phyloP scores from a whole-genome alignment of 2,329 filamentous ascomycete genomes.

The Davidsoniella virescens region DNA sequence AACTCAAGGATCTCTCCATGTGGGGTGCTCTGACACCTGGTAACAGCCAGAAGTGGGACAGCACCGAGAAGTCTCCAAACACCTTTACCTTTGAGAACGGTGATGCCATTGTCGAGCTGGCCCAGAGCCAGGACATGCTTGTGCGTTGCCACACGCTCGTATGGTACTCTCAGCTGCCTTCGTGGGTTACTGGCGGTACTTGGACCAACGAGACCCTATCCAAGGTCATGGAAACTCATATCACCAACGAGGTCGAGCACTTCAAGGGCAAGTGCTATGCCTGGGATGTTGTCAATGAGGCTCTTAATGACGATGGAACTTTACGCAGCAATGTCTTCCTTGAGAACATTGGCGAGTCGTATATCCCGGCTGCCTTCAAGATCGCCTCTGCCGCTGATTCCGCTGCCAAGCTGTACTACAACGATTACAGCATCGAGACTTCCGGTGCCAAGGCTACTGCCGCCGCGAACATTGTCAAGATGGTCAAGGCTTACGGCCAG shows the following conservation, averaged over 20 bases:
- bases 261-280: conserved; percentile 44
- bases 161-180: conserved; percentile 31
- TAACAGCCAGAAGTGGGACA: conserved; percentile 45
- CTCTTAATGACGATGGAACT: conserved; percentile 38
- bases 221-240: conserved; percentile 35
- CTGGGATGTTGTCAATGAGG: conserved; percentile 54
- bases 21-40: conserved; percentile 47
- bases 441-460: conserved; percentile 29
- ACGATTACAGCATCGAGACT: conserved; percentile 45
- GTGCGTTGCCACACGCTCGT: conserved; percentile 42
- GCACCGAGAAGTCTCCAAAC: conserved; percentile 39
- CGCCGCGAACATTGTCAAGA: conserved; percentile 28
- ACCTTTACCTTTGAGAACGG: conserved; percentile 46
- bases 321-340: conserved; percentile 38
- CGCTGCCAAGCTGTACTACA: conserved; percentile 38
- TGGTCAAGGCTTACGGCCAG: conserved; percentile 30
- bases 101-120: conserved; percentile 31
- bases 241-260: conserved; percentile 39
- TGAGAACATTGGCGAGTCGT: conserved; percentile 37
- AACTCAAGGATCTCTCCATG: conserved; percentile 33
- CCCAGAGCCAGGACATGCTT: conserved; percentile 26
- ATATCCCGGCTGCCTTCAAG: conserved; percentile 40
- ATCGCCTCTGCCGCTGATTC: conserved; percentile 38
- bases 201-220: conserved; percentile 45
- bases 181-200: conserved; percentile 17